Conservation (phyloP, 2,329 filamentous ascomycete species). For the Moelleriella libera region DNA sequence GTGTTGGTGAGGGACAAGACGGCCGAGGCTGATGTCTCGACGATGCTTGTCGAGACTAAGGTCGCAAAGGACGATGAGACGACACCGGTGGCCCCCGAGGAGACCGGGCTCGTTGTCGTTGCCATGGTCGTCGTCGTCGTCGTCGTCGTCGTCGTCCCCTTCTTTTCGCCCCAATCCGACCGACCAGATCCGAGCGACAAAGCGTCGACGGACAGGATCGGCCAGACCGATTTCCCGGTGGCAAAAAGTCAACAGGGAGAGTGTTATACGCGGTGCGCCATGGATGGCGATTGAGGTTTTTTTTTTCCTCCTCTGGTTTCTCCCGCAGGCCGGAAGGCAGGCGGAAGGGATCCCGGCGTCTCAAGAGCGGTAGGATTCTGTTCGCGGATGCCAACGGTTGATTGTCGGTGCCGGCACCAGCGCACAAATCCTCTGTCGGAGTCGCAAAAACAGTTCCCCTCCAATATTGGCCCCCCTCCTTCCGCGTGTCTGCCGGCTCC, state of each 20-base stretch:
- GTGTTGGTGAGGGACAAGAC: background rate
- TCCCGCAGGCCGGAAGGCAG: background rate
- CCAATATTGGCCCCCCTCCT: too few species aligned
- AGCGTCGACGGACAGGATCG: background rate
- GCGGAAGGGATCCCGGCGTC: background rate
- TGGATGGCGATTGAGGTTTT: background rate
- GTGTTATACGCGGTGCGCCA: background rate
- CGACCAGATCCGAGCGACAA: too few species aligned
- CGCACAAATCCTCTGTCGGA: too few species aligned
- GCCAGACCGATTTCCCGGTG: background rate
- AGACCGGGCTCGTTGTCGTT: slow-evolving; percentile 3
- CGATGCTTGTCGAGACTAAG: slow-evolving; percentile 1
- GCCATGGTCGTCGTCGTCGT: too few species aligned
- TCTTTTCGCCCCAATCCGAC: too few species aligned
- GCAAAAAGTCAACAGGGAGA: background rate
- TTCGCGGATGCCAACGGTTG: too few species aligned
- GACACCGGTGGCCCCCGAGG: slow-evolving; percentile 1
- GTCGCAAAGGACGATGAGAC: background rate
- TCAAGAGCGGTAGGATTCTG: background rate
- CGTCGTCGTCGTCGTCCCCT: too few species aligned
- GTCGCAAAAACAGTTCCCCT: too few species aligned
- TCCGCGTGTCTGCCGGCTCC: too few species aligned
- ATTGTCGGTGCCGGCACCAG: too few species aligned
- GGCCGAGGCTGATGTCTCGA: background rate
- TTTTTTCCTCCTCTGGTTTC: too few species aligned